These are phyloP conservation scores for Luffa aegyptiaca DNA, from an alignment of 306 rosid species.

Conservation along the genomic window DNA sequence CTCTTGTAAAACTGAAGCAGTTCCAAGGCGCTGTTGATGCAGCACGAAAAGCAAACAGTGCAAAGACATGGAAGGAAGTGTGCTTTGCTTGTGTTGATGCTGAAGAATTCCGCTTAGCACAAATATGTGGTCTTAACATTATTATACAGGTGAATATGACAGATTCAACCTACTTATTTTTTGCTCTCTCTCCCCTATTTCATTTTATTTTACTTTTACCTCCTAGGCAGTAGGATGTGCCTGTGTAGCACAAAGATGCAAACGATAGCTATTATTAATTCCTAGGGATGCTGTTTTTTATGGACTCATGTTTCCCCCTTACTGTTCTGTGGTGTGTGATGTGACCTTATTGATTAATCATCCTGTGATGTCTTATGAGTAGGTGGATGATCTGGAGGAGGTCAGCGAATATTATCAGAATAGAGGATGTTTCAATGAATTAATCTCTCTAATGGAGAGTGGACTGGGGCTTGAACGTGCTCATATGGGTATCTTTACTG, in stretches of 20 bases:
- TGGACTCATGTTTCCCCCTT: neutral
- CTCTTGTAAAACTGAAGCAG: slow-evolving; percentile 87
- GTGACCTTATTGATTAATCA: slow-evolving; percentile 6
- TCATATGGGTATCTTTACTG: slow-evolving; percentile 98
- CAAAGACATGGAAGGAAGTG: slow-evolving; percentile 99
- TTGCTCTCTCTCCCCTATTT: neutral
- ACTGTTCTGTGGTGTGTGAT: neutral
- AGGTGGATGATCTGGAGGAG: slow-evolving; percentile 99
- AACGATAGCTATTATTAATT: neutral
- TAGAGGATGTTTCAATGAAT: slow-evolving; percentile 95
- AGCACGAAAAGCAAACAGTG: slow-evolving; percentile 96
- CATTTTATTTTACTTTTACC: neutral
- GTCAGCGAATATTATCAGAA: slow-evolving; percentile 98
- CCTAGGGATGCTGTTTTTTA: neutral
- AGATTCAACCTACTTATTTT: neutral
- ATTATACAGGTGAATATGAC: slow-evolving; percentile 65
- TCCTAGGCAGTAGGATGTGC: neutral
- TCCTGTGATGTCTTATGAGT: slow-evolving; percentile 10
- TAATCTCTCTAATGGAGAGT: slow-evolving; percentile 98
- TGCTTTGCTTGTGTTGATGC: slow-evolving; percentile 99
- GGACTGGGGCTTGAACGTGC: slow-evolving; percentile 98
- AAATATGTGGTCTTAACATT: slow-evolving; percentile 96
- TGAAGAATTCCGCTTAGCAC: slow-evolving; percentile 99
- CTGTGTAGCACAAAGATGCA: neutral
- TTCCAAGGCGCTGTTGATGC: slow-evolving; percentile 99